A percentile compares a stretch with the other conserved stretches of the same genome.
phyloP scores from a whole-genome alignment of 805 yeast species.

The Kodamaea kakaduensis region DNA sequence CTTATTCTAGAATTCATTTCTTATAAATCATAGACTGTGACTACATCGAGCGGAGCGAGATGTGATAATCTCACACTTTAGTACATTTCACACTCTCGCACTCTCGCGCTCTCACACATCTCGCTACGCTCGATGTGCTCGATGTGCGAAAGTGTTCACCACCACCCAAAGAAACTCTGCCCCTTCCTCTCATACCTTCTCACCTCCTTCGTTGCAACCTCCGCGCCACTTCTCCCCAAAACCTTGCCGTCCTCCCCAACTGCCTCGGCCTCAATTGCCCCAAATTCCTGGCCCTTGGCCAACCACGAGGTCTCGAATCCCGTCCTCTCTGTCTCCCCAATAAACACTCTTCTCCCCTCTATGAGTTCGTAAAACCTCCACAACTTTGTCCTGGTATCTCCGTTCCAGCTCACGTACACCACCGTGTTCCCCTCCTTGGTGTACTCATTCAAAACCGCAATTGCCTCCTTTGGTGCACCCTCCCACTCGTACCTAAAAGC shows the following conservation, averaged over 20 bases:
- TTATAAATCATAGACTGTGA: no score
- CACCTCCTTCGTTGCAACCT: conserved; percentile 6
- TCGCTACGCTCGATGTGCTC: no score
- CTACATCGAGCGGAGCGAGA: no score
- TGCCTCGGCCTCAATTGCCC: conserved; percentile 15
- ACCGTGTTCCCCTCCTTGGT: conserved; percentile 16
- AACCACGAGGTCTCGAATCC: conserved; percentile 27
- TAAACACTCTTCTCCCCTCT: conserved; percentile 10
- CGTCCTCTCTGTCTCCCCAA: conserved; percentile 18
- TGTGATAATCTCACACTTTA: no score
- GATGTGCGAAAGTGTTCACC: no score
- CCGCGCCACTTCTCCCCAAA: conserved; percentile 12
- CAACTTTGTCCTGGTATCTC: conserved; percentile 30
- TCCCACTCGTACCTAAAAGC: conserved; percentile 35
- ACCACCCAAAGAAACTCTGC: neutral
- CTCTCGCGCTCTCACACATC: no score
- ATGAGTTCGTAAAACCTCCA: conserved; percentile 26
- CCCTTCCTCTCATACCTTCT: neutral
- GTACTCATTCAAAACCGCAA: conserved; percentile 22
- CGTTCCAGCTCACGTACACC: conserved; percentile 34
- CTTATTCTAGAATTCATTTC: no score
- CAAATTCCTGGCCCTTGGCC: conserved; percentile 5
- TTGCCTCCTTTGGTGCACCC: conserved; percentile 29
- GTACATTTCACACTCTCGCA: no score
- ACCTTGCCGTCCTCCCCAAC: conserved; percentile 13